phyloP scores from a whole-genome alignment of 1,139 yeast genomes.

The Meyerozyma smithsonii region DNA sequence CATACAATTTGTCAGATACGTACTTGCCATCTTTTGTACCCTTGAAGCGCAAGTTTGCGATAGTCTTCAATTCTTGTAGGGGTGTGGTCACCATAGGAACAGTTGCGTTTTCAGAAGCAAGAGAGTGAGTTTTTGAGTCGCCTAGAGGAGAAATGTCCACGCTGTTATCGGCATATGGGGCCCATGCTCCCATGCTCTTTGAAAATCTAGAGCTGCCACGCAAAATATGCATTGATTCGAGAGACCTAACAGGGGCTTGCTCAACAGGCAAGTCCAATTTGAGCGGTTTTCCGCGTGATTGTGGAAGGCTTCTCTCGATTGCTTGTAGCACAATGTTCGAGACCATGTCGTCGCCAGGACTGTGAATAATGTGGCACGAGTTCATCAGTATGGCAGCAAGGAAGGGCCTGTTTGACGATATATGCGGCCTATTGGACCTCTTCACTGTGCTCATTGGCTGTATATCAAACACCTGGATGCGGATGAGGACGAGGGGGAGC shows the following conservation, averaged over 20 bases:
- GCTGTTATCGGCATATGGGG: slow-evolving; percentile 60
- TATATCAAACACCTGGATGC: slow-evolving; percentile 68
- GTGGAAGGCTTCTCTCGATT: slow-evolving; percentile 50
- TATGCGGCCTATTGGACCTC: slow-evolving; percentile 27
- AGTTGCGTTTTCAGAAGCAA: slow-evolving; percentile 1
- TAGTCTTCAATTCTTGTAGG: slow-evolving; percentile 21
- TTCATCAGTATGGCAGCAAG: slow-evolving; percentile 65
- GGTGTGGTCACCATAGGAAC: slow-evolving; percentile 2
- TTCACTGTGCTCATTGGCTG: slow-evolving; percentile 18
- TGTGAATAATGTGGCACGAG: slow-evolving; percentile 63
- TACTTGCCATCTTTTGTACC: slow-evolving; percentile 39
- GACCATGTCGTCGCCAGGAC: slow-evolving; percentile 43
- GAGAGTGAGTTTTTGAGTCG: slow-evolving; percentile 26
- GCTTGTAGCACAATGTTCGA: slow-evolving; percentile 56
- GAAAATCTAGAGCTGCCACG: slow-evolving; percentile 60
- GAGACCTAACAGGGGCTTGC: slow-evolving; percentile 49
- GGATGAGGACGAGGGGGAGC: slow-evolving; percentile 52
- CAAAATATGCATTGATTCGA: slow-evolving; percentile 50
- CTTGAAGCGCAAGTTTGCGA: slow-evolving; percentile 54
- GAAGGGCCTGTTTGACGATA: slow-evolving; percentile 53
- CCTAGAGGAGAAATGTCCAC: slow-evolving; percentile 62
- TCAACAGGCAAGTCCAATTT: slow-evolving; percentile 20
- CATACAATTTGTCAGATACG: slow-evolving; percentile 31
- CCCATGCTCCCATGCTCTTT: slow-evolving; percentile 63
- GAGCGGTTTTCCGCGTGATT: slow-evolving; percentile 24